Percentiles rank a stretch among this genome's conserved stretches.
phyloP scores from a whole-genome alignment of 345 rosid species.

The Theobroma cacao region DNA sequence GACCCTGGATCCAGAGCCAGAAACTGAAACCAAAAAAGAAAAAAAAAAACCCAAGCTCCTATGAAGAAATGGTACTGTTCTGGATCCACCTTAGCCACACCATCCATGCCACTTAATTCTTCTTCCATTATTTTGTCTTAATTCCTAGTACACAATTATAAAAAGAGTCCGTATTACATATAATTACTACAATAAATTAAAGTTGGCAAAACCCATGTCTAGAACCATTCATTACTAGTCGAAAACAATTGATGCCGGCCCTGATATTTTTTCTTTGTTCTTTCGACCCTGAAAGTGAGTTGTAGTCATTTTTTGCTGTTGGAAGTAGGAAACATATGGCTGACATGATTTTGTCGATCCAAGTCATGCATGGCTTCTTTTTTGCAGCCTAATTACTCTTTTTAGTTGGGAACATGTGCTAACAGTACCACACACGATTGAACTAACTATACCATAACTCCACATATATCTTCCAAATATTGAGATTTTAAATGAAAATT shows the following conservation, averaged over 20 bases:
- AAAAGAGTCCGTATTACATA: neutral
- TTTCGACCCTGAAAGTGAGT: too few relatives aligned
- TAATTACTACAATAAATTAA: neutral
- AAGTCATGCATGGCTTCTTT: conserved; percentile 5
- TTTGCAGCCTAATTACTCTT: neutral
- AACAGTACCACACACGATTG: neutral
- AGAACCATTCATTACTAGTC: neutral
- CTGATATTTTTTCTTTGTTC: too few relatives aligned
- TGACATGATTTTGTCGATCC: conserved; percentile 5
- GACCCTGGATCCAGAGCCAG: neutral
- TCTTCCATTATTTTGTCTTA: neutral
- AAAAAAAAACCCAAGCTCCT: neutral
- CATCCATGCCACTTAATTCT: neutral
- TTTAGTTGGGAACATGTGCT: neutral
- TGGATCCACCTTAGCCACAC: neutral
- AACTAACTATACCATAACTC: neutral
- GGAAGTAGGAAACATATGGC: neutral
- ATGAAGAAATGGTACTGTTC: neutral
- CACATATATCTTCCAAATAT: neutral
- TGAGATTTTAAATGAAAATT: neutral
- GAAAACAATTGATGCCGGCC: too few relatives aligned
- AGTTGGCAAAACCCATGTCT: neutral
- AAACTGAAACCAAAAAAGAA: neutral
- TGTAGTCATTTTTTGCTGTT: neutral
- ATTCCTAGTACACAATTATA: neutral